Base-by-base conservation (phyloP, 2,329 filamentous ascomycete genomes). In the Diaporthe capsici region DNA sequence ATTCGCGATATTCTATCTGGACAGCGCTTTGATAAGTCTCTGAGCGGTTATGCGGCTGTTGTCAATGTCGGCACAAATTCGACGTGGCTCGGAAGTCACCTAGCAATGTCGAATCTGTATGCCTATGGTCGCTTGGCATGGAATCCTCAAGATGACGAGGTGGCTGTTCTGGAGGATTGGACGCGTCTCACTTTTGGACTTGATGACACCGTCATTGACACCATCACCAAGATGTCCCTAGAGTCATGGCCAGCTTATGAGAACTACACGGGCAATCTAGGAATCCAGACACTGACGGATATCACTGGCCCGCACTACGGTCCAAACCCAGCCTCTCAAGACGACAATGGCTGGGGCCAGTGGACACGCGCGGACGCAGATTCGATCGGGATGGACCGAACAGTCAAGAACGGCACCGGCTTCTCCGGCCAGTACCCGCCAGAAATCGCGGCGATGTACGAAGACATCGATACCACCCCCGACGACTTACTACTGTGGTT, bases 401-500 rank as follows among this genome's bases (percentile, higher is more conserved):
- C 93, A 0, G 90, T 93, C 0, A 85, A 84, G 76, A 94, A 93
- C 72, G 93, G 93, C 13, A 94, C 93, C 0, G 90, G 91, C 0
- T 91, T 88, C 77, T 84, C 92, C 0, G 92, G 91, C 0, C 92
- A 94, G 79, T 95, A 94, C 79, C 92, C 92, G 0, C 78, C 87
- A 0, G 90, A 92, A 76, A 82, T 94, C 0, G 89, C 90, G 0
- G 81, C 84, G 3, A 82, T 85, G 79, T 94, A 88, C 80, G 92
- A 94, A 78, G 83, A 88, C 58, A 84, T 91, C 25, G 87, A 89
- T 20, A 92, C 90, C 0, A 94, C 92, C 0, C 92, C 92, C 0
- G 93, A 94, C 76, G 86, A 94, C 31, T 84, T 94, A 1, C 82
- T 94, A 3, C 85, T 94, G 2, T 95, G 93, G 93, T 94, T 94